A percentile compares a stretch with the other conserved stretches of the same genome.
Evolutionary conservation across 2,329 filamentous ascomycete species (phyloP).

Genomic region (Diplodia seriata): DNA sequence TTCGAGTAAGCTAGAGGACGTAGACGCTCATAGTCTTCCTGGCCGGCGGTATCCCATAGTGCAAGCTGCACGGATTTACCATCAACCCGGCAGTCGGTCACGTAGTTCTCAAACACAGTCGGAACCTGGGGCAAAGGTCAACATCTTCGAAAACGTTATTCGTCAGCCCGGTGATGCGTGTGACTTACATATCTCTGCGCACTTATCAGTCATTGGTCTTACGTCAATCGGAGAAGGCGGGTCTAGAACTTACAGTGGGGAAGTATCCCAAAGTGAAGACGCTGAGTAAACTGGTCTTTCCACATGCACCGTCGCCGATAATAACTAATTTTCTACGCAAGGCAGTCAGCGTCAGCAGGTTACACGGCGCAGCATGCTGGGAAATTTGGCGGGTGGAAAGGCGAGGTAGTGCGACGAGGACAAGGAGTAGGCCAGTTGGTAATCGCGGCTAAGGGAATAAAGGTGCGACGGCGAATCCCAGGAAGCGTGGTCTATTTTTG

Average conservation of each 20-base stretch:
- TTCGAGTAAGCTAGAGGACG: slow-evolving; percentile 95
- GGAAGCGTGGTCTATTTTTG: slow-evolving; percentile 33
- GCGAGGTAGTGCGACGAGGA: slow-evolving; percentile 16
- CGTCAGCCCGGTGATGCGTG: slow-evolving; percentile 10
- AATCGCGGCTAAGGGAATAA: slow-evolving; percentile 20
- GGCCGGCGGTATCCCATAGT: slow-evolving; percentile 98
- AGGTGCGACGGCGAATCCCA: slow-evolving; percentile 25
- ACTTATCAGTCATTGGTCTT: slow-evolving; percentile 19
- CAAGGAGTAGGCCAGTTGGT: slow-evolving; percentile 10
- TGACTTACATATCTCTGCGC: slow-evolving; percentile 41
- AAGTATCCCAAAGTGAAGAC: slow-evolving; percentile 99
- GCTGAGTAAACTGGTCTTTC: slow-evolving; percentile 95
- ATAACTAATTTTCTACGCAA: slow-evolving; percentile 86
- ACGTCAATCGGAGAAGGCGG: slow-evolving; percentile 4
- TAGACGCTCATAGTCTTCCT: slow-evolving; percentile 97
- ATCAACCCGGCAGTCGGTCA: slow-evolving; percentile 97
- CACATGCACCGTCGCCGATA: slow-evolving; percentile 95
- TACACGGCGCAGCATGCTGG: slow-evolving; percentile 19
- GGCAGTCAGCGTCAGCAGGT: slow-evolving; percentile 32
- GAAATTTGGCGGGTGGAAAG: slow-evolving; percentile 9
- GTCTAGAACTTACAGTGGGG: slow-evolving; percentile 75
- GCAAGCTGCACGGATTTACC: slow-evolving; percentile 98
- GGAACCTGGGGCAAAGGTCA: slow-evolving; percentile 68
- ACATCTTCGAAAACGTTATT: not conserved
- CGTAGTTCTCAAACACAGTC: slow-evolving; percentile 99